Conservation (phyloP, 2,329 filamentous ascomycete species). For the Rhinocladiella mackenziei region DNA sequence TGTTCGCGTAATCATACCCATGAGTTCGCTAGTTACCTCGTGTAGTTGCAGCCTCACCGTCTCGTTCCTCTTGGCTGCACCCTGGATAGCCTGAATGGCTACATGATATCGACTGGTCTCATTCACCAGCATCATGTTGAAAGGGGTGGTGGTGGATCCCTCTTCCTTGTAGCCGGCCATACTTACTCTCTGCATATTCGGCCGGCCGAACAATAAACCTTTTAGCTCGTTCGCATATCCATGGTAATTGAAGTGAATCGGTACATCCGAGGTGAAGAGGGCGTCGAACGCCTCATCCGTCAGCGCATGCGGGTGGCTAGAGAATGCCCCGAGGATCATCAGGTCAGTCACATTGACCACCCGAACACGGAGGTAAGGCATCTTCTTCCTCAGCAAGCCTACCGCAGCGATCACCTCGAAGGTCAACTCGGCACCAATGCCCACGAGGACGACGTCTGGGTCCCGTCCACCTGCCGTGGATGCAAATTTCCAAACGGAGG, state of each 20-base stretch:
- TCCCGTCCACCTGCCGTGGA: conserved; percentile 53
- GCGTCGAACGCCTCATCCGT: conserved; percentile 49
- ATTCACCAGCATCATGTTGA: conserved; percentile 67
- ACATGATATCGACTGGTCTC: conserved; percentile 58
- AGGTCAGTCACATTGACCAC: conserved; percentile 65
- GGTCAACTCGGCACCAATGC: conserved; percentile 62
- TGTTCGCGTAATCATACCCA: conserved; percentile 47
- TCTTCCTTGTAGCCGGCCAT: conserved; percentile 62
- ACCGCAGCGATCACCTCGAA: conserved; percentile 63
- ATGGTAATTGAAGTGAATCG: conserved; percentile 64
- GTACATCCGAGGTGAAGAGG: conserved; percentile 55
- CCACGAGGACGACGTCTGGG: conserved; percentile 61
- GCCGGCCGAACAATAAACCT: conserved; percentile 58
- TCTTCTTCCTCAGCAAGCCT: conserved; percentile 49
- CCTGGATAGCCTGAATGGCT: conserved; percentile 51
- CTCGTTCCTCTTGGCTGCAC: conserved; percentile 47
- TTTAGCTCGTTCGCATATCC: conserved; percentile 60
- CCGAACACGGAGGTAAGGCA: conserved; percentile 54
- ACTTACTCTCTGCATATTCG: conserved; percentile 49
- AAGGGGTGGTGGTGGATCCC: conserved; percentile 63
- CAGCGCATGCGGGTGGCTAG: conserved; percentile 57
- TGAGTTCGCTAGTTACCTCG: conserved; percentile 47
- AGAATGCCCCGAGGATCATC: conserved; percentile 57
- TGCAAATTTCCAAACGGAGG: conserved; percentile 60
- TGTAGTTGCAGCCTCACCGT: conserved; percentile 46